Evolutionary conservation across 106 monocot genomes (phyloP).

Genomic region (Platanthera zijinensis): DNA sequence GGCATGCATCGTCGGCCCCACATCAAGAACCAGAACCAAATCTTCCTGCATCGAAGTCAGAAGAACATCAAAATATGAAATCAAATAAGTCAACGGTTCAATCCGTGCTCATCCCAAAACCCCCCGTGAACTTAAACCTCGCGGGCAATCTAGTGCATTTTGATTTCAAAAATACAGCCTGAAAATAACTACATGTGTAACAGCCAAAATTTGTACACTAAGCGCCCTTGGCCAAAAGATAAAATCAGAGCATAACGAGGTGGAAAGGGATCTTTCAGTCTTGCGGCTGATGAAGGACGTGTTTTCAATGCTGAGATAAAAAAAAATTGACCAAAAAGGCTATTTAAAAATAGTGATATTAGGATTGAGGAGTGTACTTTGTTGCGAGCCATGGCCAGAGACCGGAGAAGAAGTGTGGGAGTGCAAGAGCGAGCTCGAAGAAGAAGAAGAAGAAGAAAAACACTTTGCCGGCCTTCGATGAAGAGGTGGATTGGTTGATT

Average conservation of each 20-base stretch:
- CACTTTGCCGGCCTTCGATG: neutral
- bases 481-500: neutral
- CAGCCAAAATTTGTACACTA: neutral
- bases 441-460: neutral
- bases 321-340: neutral
- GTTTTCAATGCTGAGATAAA: neutral
- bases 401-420: neutral
- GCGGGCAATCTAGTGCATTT: neutral
- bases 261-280: neutral
- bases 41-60: constrained; percentile 38
- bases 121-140: neutral
- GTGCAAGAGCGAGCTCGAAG: neutral
- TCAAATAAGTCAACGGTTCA: neutral
- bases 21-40: constrained; percentile 75
- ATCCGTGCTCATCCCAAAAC: neutral
- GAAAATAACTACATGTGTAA: neutral
- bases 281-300: neutral
- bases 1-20: constrained; percentile 80
- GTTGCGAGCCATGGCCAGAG: constrained; percentile 16
- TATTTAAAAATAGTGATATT: neutral
- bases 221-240: neutral
- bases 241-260: neutral
- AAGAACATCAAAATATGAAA: neutral
- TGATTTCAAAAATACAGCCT: neutral
- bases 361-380: constrained; percentile 2